Evolutionary conservation across 2,329 filamentous ascomycete genomes (phyloP), one percentile per base, ranked within the genome.

Genomic region (Mariannaea sp.): DNA sequence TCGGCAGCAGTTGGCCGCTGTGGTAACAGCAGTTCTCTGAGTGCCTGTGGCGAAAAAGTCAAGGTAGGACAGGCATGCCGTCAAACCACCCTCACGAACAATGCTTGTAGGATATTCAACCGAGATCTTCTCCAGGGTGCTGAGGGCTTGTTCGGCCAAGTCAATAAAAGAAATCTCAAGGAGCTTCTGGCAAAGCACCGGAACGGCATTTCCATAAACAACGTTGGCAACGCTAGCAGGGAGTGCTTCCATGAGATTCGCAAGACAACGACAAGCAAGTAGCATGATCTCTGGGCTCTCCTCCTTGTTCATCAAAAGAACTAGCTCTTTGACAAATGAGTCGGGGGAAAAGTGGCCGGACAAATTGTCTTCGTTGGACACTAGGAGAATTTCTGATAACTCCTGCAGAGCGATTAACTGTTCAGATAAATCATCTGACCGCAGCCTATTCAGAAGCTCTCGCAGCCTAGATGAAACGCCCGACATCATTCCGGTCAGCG

Each of bases 1-100:
- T 58, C 94, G 89, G 71, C 95, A 99, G 76, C 94, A 99, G 69
- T 99, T 99, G 50, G 94, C 95, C 8, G 95, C 94, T 10, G 93
- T 99, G 3, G 92, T 97, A 7, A 99, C 94, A 6, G 94, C 94
- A 12, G 93, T 97, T 60, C 94, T 85, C 73, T 99, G 94, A 2
- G 94, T 97, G 71, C 93, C 94, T 0, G 94, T 99, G 13, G 93
- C 89, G 67, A 99, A 99, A 74, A 99, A 99, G 70, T 99, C 94
- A 53, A 99, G 82, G 69, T 94, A 97, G 0, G 90, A 95, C 60
- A 99, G 77, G 68, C 94, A 99, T n/a, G 94, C 94, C 1, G 90
- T 96, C 58, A 99, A 78, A 9, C 94, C 94, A 42, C 94, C 95
- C 74, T 97, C 94, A 45, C 92, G 89, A 38, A 99, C 94, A 64